Conservation (phyloP, 345 rosid species). For the Euclidium syriacum region DNA sequence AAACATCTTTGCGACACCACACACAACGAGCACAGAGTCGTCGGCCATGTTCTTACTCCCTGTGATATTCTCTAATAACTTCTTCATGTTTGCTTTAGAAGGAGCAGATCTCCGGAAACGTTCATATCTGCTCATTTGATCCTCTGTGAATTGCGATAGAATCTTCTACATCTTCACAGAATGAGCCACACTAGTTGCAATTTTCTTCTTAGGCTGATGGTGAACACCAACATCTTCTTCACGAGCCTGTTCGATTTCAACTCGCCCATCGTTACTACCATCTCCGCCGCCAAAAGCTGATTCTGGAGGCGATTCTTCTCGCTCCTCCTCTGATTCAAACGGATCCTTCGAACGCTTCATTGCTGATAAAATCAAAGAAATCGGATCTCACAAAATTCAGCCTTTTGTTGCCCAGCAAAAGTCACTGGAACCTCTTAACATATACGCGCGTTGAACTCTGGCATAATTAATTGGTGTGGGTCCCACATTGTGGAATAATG, state of each 20-base stretch:
- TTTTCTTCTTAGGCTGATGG: conserved; percentile 23
- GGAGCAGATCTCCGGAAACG: conserved; percentile 92
- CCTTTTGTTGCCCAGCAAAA: too few relatives aligned
- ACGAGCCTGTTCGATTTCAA: conserved; percentile 12
- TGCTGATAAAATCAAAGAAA: neutral
- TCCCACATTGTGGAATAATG: too few relatives aligned
- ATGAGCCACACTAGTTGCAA: too few relatives aligned
- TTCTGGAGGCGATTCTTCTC: conserved; percentile 55
- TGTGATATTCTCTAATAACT: conserved; percentile 70
- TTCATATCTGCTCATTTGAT: conserved; percentile 87
- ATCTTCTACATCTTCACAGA: conserved; percentile 82
- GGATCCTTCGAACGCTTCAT: conserved; percentile 94
- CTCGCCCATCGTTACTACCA: conserved; percentile 14
- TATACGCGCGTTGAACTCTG: too few relatives aligned
- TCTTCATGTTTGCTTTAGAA: conserved; percentile 87
- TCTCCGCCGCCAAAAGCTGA: conserved; percentile 40
- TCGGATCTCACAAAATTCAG: too few relatives aligned
- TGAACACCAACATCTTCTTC: conserved; percentile 32
- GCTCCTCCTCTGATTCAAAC: conserved; percentile 87
- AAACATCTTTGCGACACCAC: conserved; percentile 96
- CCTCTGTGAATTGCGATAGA: conserved; percentile 73
- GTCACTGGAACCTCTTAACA: too few relatives aligned
- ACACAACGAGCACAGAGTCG: conserved; percentile 81
- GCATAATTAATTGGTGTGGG: too few relatives aligned
- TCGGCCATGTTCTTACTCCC: conserved; percentile 66